phyloP scores from a whole-genome alignment of 108 stramenopile genomes.

The Nitzschia sp. region DNA sequence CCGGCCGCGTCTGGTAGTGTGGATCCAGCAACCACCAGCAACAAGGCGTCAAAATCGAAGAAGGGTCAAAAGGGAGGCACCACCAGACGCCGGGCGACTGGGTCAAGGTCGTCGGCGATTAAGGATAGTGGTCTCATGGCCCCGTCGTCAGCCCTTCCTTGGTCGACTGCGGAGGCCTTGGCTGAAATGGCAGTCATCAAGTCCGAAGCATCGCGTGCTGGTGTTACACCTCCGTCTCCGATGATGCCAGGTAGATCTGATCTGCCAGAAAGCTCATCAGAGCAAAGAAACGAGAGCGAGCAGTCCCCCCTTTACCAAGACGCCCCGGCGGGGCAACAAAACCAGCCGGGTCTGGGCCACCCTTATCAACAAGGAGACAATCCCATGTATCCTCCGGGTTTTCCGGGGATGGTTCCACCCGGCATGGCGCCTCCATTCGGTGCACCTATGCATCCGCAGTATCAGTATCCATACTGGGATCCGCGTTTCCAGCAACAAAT shows the following conservation, averaged over 20 bases:
- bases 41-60: not conserved
- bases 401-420: slow-evolving; percentile 15
- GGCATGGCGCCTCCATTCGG: slow-evolving; percentile 6
- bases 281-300: not conserved
- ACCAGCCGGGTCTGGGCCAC: not conserved
- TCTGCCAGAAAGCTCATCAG: not conserved
- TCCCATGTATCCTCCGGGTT: slow-evolving; percentile 14
- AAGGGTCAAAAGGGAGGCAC: slow-evolving; percentile 4
- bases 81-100: slow-evolving; percentile 21
- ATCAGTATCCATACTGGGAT: slow-evolving; percentile 39
- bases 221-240: slow-evolving; percentile 32
- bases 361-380: not conserved
- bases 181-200: slow-evolving; percentile 10
- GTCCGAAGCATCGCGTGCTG: not conserved
- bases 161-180: slow-evolving; percentile 4
- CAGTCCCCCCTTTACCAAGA: slow-evolving; percentile 11
- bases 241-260: slow-evolving; percentile 38
- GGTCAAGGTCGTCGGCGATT: slow-evolving; percentile 19
- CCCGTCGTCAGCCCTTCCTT: slow-evolving; percentile 29
- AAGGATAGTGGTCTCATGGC: slow-evolving; percentile 24
- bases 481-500: slow-evolving; percentile 29
- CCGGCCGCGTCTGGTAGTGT: slow-evolving; percentile 15
- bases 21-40: not conserved
- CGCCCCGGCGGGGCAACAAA: not conserved
- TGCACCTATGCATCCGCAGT: slow-evolving; percentile 11